phyloP scores from a whole-genome alignment of 768 basidiomycete species.

The Russula emetica region DNA sequence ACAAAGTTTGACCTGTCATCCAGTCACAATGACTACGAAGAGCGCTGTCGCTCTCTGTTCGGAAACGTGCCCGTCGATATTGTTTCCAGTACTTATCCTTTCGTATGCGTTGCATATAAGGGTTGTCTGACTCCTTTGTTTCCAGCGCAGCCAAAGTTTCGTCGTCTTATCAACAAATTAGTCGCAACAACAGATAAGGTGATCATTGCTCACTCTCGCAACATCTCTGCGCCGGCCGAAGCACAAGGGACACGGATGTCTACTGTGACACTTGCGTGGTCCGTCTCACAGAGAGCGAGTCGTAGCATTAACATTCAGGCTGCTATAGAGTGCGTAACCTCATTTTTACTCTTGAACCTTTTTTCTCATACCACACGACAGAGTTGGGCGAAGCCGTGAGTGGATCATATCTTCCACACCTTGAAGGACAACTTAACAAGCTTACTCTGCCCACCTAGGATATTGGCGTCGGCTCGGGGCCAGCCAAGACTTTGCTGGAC shows the following conservation, averaged over 20 bases:
- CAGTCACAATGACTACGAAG: neutral
- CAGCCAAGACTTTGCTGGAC: neutral
- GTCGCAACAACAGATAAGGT: neutral
- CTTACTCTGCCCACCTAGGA: neutral
- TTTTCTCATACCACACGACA: neutral
- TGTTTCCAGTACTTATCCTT: slow-evolving; percentile 11
- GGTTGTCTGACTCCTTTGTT: neutral
- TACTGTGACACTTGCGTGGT: slow-evolving; percentile 11
- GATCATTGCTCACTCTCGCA: neutral
- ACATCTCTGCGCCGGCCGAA: neutral
- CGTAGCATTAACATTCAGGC: neutral
- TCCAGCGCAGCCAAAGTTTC: neutral
- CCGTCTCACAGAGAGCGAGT: slow-evolving; percentile 11
- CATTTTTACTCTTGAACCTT: neutral
- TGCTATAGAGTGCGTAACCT: slow-evolving; percentile 6
- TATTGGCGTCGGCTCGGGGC: slow-evolving; percentile 11
- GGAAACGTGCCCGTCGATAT: neutral
- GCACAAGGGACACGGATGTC: neutral
- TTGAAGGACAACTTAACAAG: neutral
- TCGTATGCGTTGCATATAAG: neutral
- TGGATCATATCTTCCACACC: neutral
- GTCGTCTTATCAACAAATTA: neutral
- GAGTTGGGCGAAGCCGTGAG: slow-evolving; percentile 16
- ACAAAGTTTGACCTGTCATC: slow-evolving; percentile 12
- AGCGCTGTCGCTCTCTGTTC: neutral